Conservation (phyloP, 331 rosid genomes). For the Arachis monticola region DNA sequence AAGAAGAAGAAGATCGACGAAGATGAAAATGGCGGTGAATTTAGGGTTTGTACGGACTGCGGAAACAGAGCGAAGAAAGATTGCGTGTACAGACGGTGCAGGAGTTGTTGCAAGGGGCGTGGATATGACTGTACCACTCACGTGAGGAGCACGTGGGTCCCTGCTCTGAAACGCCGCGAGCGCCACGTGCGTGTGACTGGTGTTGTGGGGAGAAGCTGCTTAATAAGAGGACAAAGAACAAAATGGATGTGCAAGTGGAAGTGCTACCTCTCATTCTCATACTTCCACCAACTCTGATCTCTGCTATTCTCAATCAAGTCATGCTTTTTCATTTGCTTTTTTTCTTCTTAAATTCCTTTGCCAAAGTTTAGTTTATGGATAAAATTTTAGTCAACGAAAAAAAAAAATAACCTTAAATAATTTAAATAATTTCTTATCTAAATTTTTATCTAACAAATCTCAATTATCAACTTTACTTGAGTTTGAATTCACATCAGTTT, state of each 20-base stretch:
- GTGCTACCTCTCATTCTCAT: constrained; percentile 51
- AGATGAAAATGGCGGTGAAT: constrained; percentile 48
- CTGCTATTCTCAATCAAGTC: constrained; percentile 59
- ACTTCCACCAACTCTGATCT: constrained; percentile 56
- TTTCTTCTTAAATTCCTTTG: background rate
- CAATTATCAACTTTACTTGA: no score
- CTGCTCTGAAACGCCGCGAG: constrained; percentile 69
- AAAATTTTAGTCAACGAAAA: no score
- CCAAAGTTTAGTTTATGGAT: no score
- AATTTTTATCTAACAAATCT: no score
- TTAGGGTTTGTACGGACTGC: constrained; percentile 66
- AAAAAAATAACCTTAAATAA: no score
- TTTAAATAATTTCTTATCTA: no score
- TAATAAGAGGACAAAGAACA: no score
- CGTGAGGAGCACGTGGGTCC: constrained; percentile 88
- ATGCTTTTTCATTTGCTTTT: constrained; percentile 5
- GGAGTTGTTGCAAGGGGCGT: constrained; percentile 87
- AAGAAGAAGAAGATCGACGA: constrained; percentile 20
- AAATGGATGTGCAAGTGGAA: constrained; percentile 20
- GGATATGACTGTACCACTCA: constrained; percentile 72
- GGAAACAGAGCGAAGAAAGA: constrained; percentile 87
- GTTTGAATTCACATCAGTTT: no score
- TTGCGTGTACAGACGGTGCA: constrained; percentile 64
- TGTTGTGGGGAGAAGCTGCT: constrained; percentile 5
- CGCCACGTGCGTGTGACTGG: constrained; percentile 42